Evolutionary conservation across 106 monocot genomes (phyloP).

Genomic region (Xerophyta viscosa): DNA sequence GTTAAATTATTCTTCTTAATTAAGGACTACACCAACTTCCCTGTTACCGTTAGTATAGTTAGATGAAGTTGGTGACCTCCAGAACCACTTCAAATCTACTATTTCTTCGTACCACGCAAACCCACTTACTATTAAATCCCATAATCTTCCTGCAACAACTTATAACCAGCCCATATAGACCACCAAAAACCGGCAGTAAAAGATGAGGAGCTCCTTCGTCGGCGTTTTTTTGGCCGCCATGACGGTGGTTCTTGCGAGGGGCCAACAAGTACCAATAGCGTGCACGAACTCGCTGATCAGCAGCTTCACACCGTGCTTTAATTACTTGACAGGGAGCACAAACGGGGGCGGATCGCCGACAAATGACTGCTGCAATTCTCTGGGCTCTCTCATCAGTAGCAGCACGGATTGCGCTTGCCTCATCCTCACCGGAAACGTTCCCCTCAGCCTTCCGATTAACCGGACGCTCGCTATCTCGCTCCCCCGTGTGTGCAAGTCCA

Average conservation of each 20-base stretch:
- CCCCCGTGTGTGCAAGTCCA: conserved; percentile 36
- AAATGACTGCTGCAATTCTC: conserved; percentile 48
- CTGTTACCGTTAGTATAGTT: not conserved
- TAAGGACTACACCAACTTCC: too few species aligned
- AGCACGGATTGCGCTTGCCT: conserved; percentile 65
- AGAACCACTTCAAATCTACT: conserved; percentile 1
- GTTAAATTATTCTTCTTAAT: too few species aligned
- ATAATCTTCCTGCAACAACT: not conserved
- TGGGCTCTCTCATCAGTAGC: conserved; percentile 31
- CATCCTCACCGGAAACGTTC: conserved; percentile 76
- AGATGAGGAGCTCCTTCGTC: too few species aligned
- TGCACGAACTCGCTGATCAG: conserved; percentile 50
- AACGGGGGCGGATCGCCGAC: conserved; percentile 63
- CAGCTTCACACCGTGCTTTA: conserved; percentile 87
- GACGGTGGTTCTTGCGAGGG: not conserved
- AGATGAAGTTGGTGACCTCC: conserved; percentile 8
- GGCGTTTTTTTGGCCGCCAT: not conserved
- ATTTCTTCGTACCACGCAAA: not conserved
- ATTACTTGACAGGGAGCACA: conserved; percentile 75
- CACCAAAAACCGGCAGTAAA: too few species aligned
- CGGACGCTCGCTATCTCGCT: conserved; percentile 49
- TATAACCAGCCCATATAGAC: not conserved
- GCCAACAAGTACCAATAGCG: conserved; percentile 43
- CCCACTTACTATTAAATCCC: not conserved
- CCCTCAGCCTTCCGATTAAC: conserved; percentile 66